These are phyloP conservation scores for Orbilia quercus DNA, from an alignment of 2,329 filamentous ascomycete species.

Conservation along the genomic window DNA sequence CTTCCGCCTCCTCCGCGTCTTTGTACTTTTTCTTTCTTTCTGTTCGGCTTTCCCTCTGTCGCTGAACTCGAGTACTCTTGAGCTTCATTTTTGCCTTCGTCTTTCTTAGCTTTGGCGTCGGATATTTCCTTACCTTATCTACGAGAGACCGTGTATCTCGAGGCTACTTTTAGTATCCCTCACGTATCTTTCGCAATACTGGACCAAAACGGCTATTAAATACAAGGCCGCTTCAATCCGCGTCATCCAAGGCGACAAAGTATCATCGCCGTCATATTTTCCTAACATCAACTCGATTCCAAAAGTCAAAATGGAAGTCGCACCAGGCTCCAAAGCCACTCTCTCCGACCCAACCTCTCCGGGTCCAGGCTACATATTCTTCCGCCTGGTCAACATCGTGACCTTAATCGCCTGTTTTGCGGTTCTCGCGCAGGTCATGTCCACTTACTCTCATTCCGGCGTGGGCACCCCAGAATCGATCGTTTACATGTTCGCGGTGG, in stretches of 20 bases:
- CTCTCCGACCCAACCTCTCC: constrained; percentile 30
- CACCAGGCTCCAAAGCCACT: constrained; percentile 39
- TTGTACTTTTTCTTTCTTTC: constrained; percentile 24
- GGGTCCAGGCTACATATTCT: constrained; percentile 51
- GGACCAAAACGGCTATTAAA: no score
- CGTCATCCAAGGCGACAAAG: constrained; percentile 1
- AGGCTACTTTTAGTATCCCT: not conserved
- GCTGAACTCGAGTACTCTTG: constrained; percentile 1
- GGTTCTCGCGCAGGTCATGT: constrained; percentile 49
- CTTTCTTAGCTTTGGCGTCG: constrained; percentile 7
- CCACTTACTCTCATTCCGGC: constrained; percentile 24
- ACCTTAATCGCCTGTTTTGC: constrained; percentile 47
- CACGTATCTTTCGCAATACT: not conserved
- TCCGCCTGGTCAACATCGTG: constrained; percentile 46
- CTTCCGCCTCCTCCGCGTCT: constrained; percentile 43
- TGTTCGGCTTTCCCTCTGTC: not conserved
- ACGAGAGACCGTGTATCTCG: not conserved
- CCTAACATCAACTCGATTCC: not conserved
- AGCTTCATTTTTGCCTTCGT: not conserved
- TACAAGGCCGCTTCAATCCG: not conserved
- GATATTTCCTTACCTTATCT: not conserved
- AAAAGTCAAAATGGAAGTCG: constrained; percentile 41
- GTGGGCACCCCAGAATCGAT: constrained; percentile 26
- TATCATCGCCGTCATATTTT: not conserved
- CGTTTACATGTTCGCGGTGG: constrained; percentile 45